These are phyloP conservation scores for Camellia granthamiana DNA, from an alignment of 148 eudicot species.

Conservation along the genomic window DNA sequence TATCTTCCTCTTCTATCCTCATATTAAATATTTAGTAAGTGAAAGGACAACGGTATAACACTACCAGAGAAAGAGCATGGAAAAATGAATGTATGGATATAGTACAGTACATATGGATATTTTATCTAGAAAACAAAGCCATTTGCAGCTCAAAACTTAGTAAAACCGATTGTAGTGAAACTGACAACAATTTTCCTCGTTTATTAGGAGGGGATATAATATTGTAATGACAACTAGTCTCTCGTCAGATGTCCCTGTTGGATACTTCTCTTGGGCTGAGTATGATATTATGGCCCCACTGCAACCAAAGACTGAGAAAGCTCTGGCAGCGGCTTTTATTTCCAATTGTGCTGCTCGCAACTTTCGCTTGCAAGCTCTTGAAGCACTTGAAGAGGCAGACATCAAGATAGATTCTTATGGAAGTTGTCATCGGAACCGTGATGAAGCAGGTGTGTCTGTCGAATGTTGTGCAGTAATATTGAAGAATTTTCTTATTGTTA, in stretches of 20 bases:
- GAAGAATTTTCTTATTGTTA: neutral
- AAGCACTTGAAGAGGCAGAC: conserved; percentile 68
- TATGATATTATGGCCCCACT: conserved; percentile 97
- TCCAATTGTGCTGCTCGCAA: conserved; percentile 94
- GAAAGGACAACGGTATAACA: neutral
- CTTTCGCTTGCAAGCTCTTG: conserved; percentile 88
- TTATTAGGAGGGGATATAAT: conserved; percentile 68
- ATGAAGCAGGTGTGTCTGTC: conserved; percentile 57
- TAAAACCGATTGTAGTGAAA: neutral
- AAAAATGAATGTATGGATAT: neutral
- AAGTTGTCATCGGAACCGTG: conserved; percentile 85
- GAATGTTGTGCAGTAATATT: neutral
- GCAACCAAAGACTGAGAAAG: conserved; percentile 75
- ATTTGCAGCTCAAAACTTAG: neutral
- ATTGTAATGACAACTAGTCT: conserved; percentile 95
- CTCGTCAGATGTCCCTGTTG: conserved; percentile 97
- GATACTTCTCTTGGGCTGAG: conserved; percentile 99
- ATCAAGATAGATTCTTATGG: conserved; percentile 90
- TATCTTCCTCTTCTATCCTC: neutral
- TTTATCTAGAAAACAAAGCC: neutral
- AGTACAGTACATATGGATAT: neutral
- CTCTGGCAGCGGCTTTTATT: conserved; percentile 95
- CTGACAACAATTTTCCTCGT: conserved; percentile 13
- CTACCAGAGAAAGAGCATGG: neutral
- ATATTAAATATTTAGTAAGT: neutral